Percentiles rank a stretch among this genome's conserved stretches.
Conservation (phyloP, 495 filamentous ascomycete species). For the Podospora bellae-mahoneyi region DNA sequence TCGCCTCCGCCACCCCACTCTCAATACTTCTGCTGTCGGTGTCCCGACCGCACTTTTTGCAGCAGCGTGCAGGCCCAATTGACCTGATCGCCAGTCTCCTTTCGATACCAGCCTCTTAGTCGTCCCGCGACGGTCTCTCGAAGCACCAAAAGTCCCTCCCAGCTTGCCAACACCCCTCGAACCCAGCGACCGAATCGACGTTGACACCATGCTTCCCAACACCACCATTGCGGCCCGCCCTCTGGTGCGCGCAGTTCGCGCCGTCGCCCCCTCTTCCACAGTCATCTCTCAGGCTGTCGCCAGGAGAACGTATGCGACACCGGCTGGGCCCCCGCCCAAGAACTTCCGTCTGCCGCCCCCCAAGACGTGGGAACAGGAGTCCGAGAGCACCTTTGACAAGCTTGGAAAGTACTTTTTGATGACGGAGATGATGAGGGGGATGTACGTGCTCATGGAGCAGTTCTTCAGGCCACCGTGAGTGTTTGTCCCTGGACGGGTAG, state of each 20-base stretch:
- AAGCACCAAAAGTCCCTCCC: conserved; percentile 1
- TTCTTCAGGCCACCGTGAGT: conserved; percentile 97
- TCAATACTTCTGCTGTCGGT: conserved; percentile 8
- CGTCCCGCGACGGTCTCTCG: conserved; percentile 6
- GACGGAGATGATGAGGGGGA: conserved; percentile 91
- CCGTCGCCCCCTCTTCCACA: conserved; percentile 33
- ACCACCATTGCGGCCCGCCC: conserved; percentile 5
- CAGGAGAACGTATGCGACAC: conserved; percentile 65
- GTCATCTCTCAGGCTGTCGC: conserved; percentile 5
- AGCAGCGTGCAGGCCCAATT: not conserved
- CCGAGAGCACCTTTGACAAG: conserved; percentile 71
- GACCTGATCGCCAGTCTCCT: not conserved
- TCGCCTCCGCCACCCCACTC: conserved; percentile 30
- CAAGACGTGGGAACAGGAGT: conserved; percentile 66
- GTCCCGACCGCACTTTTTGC: not conserved
- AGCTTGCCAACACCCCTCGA: not conserved
- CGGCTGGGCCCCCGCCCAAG: conserved; percentile 69
- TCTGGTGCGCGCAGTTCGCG: conserved; percentile 18
- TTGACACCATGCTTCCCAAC: conserved; percentile 10
- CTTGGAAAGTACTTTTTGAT: conserved; percentile 90
- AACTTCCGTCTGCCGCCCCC: conserved; percentile 70
- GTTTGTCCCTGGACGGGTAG: not conserved
- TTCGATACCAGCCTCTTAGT: conserved; percentile 1
- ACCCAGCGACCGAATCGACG: not conserved
- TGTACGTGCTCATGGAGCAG: conserved; percentile 97